Conservation (phyloP, 371 early-diverging fungal species). For the Mortierella sp. region DNA sequence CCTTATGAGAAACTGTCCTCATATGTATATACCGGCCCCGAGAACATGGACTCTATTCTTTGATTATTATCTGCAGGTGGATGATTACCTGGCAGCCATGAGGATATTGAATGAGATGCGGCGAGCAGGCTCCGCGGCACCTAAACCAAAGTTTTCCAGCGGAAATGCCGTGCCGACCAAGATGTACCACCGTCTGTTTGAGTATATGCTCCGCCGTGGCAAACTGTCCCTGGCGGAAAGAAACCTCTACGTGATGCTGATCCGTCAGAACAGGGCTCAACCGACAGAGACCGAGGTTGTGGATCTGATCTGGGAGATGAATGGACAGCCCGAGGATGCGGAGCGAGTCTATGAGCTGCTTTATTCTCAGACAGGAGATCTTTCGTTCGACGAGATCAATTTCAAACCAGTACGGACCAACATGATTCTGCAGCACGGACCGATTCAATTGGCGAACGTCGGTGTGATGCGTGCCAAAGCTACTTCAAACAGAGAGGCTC, state of each 20-base stretch:
- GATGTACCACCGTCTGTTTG: constrained; percentile 35
- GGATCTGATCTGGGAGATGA: constrained; percentile 44
- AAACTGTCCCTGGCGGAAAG: constrained; percentile 28
- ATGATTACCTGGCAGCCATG: constrained; percentile 20
- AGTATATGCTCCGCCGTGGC: constrained; percentile 18
- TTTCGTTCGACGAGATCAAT: background rate
- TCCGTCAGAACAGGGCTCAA: constrained; percentile 15
- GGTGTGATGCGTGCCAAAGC: constrained; percentile 51
- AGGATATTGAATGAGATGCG: constrained; percentile 35
- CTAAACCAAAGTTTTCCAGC: background rate
- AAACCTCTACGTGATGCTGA: constrained; percentile 45
- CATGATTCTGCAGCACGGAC: constrained; percentile 29
- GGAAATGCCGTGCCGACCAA: constrained; percentile 10
- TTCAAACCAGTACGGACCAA: background rate
- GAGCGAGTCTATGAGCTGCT: constrained; percentile 49
- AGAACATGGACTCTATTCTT: constrained; percentile 43
- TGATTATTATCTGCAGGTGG: constrained; percentile 22
- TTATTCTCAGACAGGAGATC: constrained; percentile 17
- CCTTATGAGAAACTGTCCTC: constrained; percentile 26
- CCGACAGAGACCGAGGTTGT: constrained; percentile 29
- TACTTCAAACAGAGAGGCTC: background rate
- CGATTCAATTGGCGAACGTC: constrained; percentile 43
- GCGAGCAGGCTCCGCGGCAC: background rate
- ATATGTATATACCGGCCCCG: constrained; percentile 36
- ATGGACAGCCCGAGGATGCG: constrained; percentile 21